Conservation (phyloP, 129 eudicot genomes). For the Heracleum sosnowskyi region DNA sequence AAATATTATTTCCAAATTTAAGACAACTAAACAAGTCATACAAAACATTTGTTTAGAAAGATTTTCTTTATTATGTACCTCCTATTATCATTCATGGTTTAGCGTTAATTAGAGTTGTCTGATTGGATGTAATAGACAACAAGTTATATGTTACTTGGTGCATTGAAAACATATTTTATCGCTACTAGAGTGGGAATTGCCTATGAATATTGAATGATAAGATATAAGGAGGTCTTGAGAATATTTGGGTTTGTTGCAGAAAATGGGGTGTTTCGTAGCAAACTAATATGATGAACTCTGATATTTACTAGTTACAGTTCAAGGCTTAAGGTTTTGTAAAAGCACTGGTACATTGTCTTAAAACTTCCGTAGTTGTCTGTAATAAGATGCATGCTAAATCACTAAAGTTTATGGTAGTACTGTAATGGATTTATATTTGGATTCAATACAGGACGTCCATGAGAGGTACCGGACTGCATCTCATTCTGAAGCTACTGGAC, state of each 20-base stretch:
- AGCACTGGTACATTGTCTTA: neutral
- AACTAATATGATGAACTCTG: neutral
- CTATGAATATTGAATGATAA: neutral
- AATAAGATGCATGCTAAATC: slow-evolving; percentile 9
- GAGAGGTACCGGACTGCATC: slow-evolving; percentile 92
- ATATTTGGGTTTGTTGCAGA: neutral
- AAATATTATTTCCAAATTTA: neutral
- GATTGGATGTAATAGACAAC: neutral
- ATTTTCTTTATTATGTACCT: neutral
- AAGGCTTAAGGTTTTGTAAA: neutral
- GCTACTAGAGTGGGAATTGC: neutral
- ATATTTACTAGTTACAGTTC: neutral
- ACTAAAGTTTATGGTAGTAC: neutral
- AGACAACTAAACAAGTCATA: neutral
- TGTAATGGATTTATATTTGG: neutral
- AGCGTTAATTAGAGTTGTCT: neutral
- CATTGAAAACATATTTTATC: neutral
- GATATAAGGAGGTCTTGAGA: neutral
- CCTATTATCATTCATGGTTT: neutral
- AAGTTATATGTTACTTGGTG: neutral
- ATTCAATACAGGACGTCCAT: slow-evolving; percentile 69
- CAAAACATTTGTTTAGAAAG: neutral
- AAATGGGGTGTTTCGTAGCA: neutral
- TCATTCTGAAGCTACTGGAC: slow-evolving; percentile 69
- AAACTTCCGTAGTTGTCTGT: neutral